phyloP scores from a whole-genome alignment of 2,329 filamentous ascomycete genomes.

The Aspergillus glaucus region DNA sequence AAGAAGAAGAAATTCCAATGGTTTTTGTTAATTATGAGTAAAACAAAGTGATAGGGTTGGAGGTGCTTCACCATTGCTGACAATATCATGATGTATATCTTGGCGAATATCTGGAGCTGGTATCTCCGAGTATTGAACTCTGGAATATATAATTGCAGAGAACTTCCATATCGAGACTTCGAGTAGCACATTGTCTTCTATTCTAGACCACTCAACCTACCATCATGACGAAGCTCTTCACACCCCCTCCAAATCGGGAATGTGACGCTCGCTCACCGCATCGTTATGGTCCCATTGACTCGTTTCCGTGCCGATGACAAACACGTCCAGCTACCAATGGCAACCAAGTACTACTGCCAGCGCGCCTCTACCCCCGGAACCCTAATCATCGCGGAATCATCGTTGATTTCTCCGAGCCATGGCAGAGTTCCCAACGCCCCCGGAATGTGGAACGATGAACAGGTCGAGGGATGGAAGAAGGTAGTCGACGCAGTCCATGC shows the following conservation, averaged over 20 bases:
- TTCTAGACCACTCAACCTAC: too few relatives aligned
- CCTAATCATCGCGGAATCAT: conserved; percentile 53
- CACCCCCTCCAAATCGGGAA: conserved; percentile 33
- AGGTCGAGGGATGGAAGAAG: conserved; percentile 53
- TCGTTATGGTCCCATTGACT: conserved; percentile 41
- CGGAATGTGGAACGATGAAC: conserved; percentile 49
- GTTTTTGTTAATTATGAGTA: too few relatives aligned
- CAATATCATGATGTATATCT: too few relatives aligned
- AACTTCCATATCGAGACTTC: too few relatives aligned
- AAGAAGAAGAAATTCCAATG: too few relatives aligned
- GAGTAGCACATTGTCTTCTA: too few relatives aligned
- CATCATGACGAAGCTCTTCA: conserved; percentile 27
- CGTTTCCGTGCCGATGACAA: not conserved
- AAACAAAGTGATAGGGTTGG: too few relatives aligned
- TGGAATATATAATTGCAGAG: too few relatives aligned
- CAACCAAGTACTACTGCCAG: conserved; percentile 46
- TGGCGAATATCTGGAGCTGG: too few relatives aligned
- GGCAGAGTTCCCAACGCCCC: conserved; percentile 48
- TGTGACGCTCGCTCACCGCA: conserved; percentile 41
- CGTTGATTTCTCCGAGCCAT: conserved; percentile 42
- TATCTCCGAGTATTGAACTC: too few relatives aligned
- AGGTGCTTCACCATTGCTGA: too few relatives aligned
- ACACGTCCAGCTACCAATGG: not conserved
- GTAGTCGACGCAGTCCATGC: conserved; percentile 58
- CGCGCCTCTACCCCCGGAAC: conserved; percentile 48